Evolutionary conservation across 2,329 filamentous ascomycete species (phyloP), one percentile per base, ranked within the genome.

Genomic region (Alternaria arbusti): DNA sequence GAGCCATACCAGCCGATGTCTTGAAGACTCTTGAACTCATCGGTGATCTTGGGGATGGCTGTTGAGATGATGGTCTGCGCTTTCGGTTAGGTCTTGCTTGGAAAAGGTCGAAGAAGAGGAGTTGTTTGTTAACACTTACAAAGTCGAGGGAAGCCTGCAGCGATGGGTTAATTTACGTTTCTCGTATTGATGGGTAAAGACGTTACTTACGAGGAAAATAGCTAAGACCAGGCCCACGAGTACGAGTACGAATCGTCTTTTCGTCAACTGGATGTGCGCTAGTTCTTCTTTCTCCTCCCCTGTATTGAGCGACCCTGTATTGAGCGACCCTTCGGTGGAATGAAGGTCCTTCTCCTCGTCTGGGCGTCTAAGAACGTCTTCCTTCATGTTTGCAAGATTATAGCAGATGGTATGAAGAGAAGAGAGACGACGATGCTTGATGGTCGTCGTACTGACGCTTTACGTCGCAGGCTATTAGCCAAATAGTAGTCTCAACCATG

Each of bases 1-100:
- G 67, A 70, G 8, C 56, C 75, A 59, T 74, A 79, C 73, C 78
- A 76, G 28, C 70, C 67, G 20, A 75, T 69, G 49, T 79, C 74
- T 9, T 66, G 65, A 5, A 79, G 67, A 22, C 69, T 67, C 17
- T 73, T 55, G 60, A 80, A 80, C 22, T 74, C 46, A n/a, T 69
- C 62, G 5, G 77, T 76, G 17, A 80, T 79, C 1, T 54, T 50
- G 2, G 78, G 78, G 12, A 80, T 69, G 6, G 76, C 73, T 4
- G 72, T 75, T 6, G 71, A 71, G 11, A 79, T 67, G 11, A 79
- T 61, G 5, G 51, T 56, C 58, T 61, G 2, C 5, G 10, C 0
- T 5, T 23, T 25, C 2, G 2, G 2, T 57, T 17, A 57, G 17
- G 15, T 5, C 13, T 28, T 7, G 6, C 15, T n/a, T 40, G 36